Evolutionary conservation across 208 protist genomes (phyloP).

Genomic region (Trypanosoma conorhini): DNA sequence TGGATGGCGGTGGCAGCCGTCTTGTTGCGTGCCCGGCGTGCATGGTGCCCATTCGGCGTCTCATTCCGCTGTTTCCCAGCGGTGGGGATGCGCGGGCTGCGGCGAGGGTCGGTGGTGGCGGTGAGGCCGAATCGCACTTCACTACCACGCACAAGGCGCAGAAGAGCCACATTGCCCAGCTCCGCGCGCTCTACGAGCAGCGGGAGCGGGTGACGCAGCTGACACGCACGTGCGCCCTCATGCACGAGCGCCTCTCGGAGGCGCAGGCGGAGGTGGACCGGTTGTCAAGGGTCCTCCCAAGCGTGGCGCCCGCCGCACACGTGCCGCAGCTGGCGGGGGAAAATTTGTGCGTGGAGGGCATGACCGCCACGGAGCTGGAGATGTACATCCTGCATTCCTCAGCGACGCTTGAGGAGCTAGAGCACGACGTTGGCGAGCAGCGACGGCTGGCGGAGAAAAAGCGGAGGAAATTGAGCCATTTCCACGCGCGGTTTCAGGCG

Average conservation of each 20-base stretch:
- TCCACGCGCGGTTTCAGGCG: slow-evolving; percentile 39
- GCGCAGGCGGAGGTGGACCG: slow-evolving; percentile 49
- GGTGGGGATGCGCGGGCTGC: neutral
- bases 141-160: slow-evolving; percentile 47
- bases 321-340: slow-evolving; percentile 9
- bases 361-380: slow-evolving; percentile 76
- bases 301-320: neutral
- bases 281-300: slow-evolving; percentile 52
- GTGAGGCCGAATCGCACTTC: neutral
- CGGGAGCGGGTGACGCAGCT: slow-evolving; percentile 46
- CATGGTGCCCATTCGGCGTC: slow-evolving; percentile 29
- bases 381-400: slow-evolving; percentile 67
- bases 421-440: slow-evolving; percentile 55
- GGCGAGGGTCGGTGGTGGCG: neutral
- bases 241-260: slow-evolving; percentile 52
- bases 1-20: neutral
- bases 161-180: slow-evolving; percentile 41
- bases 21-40: slow-evolving; percentile 57
- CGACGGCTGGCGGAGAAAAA: slow-evolving; percentile 46
- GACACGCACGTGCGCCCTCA: slow-evolving; percentile 51
- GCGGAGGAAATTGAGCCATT: slow-evolving; percentile 33
- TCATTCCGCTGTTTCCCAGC: slow-evolving; percentile 57
- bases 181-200: slow-evolving; percentile 45
- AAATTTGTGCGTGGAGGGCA: slow-evolving; percentile 34
- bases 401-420: slow-evolving; percentile 40